Conservation (phyloP, 225 moss, liverwort and hornwort genomes). For the Pseudoscleropodium purum region DNA sequence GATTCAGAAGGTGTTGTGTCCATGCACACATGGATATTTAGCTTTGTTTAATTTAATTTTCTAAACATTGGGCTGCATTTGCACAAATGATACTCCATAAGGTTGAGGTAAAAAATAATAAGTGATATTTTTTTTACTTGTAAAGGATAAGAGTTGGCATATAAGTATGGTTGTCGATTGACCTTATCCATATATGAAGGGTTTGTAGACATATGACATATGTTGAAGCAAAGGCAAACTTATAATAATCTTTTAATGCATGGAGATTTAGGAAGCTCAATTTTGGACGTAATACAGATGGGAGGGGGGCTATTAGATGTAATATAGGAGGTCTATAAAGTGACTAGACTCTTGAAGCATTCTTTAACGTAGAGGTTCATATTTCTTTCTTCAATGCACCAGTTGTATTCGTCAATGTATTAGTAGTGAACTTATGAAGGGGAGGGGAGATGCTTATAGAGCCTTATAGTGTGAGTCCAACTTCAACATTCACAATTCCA, state of each 20-base stretch:
- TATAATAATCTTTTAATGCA: neutral
- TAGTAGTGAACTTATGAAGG: fast-evolving
- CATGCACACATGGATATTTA: neutral
- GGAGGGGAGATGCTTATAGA: fast-evolving
- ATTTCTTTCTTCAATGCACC: neutral
- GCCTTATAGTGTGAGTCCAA: neutral
- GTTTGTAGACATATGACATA: fast-evolving
- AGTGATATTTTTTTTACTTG: fast-evolving
- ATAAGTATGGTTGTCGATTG: neutral
- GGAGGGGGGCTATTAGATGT: neutral
- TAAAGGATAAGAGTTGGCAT: neutral
- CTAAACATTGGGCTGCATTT: neutral
- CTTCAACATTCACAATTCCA: neutral
- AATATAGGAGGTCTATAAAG: neutral
- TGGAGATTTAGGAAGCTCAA: neutral
- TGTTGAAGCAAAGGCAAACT: too few species aligned
- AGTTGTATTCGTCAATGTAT: neutral
- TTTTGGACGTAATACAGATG: neutral
- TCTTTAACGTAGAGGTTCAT: fast-evolving
- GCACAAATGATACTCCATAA: too few species aligned
- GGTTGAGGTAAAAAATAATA: neutral
- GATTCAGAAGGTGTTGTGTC: neutral
- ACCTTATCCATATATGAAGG: neutral
- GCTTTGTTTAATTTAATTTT: neutral
- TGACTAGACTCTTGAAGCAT: neutral